Evolutionary conservation across 148 eudicot species (phyloP), one percentile per base, ranked within the genome.

Genomic region (Fagopyrum esculentum): DNA sequence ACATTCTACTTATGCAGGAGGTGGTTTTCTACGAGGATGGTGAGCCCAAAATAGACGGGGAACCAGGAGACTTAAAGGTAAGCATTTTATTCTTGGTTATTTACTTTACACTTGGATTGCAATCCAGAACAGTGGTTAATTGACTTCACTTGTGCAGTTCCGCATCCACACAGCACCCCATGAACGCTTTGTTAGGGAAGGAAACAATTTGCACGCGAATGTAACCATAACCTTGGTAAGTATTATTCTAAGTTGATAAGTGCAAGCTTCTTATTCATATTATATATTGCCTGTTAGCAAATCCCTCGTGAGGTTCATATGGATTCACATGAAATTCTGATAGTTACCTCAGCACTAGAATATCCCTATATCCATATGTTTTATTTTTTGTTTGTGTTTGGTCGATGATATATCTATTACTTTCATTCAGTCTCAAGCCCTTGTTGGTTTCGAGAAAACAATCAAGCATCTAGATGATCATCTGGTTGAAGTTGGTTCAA

Each of bases 61-160:
- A 95, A 85, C 76, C 96, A 74, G 98, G 98, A 77, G 97, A 95
- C 83, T 79, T 95, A 43, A 95, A 77, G 98, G 98, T 94, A 9
- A 15, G 49, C 44, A 26, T 26, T 22, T 60, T 4, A 22, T 9
- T 22, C 3, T 9, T 13, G 4, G 13, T 60, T 26, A 60, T 10
- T 60, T 9, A 7, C 64, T 59, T 59, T 61, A 26, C 8, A 61
- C 68, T 61, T 61, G 68, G 68, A 17, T 29, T 61, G 15, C 6
- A 61, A 5, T 30, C 13, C 5, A 26, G 15, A 63, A 9, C 69
- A 63, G 69, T 12, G 9, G 13, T 26, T 63, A 10, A 10, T 63
- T 63, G 69, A 44, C 44, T 29, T 30, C 69, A 10, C n/a, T 71
- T 83, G 5, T 80, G 77, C 84, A 95, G 97, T 92, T 95, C 70